phyloP scores from a whole-genome alignment of 371 early-diverging fungal genomes.

The Chytridiales sp. region DNA sequence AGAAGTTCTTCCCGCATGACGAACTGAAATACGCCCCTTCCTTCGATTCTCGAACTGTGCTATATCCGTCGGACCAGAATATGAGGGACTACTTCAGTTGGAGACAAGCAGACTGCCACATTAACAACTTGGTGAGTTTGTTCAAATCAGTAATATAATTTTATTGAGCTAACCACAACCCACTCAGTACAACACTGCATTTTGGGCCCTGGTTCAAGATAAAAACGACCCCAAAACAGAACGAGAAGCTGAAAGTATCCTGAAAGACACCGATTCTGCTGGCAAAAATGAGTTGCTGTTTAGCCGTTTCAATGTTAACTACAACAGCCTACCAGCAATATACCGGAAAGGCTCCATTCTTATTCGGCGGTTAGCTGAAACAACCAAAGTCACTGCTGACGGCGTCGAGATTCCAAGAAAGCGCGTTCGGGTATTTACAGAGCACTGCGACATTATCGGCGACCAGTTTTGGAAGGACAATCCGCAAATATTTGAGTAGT shows the following conservation, averaged over 20 bases:
- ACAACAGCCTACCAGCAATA: slow-evolving; percentile 75
- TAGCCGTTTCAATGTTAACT: slow-evolving; percentile 80
- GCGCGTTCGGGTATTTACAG: slow-evolving; percentile 53
- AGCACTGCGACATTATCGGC: slow-evolving; percentile 84
- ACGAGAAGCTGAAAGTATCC: slow-evolving; percentile 40
- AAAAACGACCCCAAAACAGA: slow-evolving; percentile 26
- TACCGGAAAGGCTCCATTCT: slow-evolving; percentile 86
- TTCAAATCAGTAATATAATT: slow-evolving; percentile 2
- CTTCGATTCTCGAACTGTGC: slow-evolving; percentile 88
- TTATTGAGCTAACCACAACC: slow-evolving; percentile 21
- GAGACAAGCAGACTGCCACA: slow-evolving; percentile 91
- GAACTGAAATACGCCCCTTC: slow-evolving; percentile 76
- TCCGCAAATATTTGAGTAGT: slow-evolving; percentile 10
- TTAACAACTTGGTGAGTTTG: slow-evolving; percentile 49
- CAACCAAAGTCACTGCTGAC: slow-evolving; percentile 26
- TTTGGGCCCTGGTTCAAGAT: slow-evolving; percentile 83
- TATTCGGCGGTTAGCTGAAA: slow-evolving; percentile 39
- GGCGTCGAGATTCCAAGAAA: slow-evolving; percentile 45
- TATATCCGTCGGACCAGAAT: slow-evolving; percentile 78
- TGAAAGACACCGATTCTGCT: slow-evolving; percentile 60
- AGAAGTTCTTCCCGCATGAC: slow-evolving; percentile 62
- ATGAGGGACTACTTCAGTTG: slow-evolving; percentile 90
- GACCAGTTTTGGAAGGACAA: slow-evolving; percentile 77
- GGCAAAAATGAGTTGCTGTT: slow-evolving; percentile 92
- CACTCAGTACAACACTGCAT: slow-evolving; percentile 89